phyloP scores from a whole-genome alignment of 169 alveolate species.

The Plasmodium gallinaceum region DNA sequence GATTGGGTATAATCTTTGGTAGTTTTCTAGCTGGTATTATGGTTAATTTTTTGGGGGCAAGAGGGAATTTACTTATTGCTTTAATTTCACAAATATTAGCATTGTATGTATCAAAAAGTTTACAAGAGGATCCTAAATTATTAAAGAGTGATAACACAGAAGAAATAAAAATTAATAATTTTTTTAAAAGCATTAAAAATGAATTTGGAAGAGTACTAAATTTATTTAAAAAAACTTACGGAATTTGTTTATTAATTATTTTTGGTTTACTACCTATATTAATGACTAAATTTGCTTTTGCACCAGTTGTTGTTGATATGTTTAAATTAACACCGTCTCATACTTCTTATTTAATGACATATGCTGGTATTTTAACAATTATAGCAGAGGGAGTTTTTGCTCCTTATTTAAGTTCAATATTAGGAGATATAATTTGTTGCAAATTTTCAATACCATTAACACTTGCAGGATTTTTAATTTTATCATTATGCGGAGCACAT shows the following conservation, averaged over 20 bases:
- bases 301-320: slow-evolving; percentile 71
- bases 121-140: slow-evolving; percentile 50
- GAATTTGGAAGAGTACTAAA: slow-evolving; percentile 42
- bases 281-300: slow-evolving; percentile 69
- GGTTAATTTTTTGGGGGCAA: slow-evolving; percentile 46
- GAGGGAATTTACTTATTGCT: slow-evolving; percentile 59
- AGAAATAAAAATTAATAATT: slow-evolving; percentile 25
- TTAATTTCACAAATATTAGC: slow-evolving; percentile 42
- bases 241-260: slow-evolving; percentile 55
- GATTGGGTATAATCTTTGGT: slow-evolving; percentile 46
- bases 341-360: slow-evolving; percentile 64
- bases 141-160: slow-evolving; percentile 15
- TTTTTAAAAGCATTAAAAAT: slow-evolving; percentile 20
- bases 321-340: slow-evolving; percentile 70
- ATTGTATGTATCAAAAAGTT: slow-evolving; percentile 32
- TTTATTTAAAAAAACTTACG: slow-evolving; percentile 54
- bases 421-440: slow-evolving; percentile 67
- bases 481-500: slow-evolving; percentile 67
- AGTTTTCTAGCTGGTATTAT: slow-evolving; percentile 47
- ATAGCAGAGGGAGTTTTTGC: slow-evolving; percentile 65
- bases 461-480: slow-evolving; percentile 39
- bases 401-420: slow-evolving; percentile 44
- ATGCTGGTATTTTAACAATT: slow-evolving; percentile 60
- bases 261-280: slow-evolving; percentile 63
- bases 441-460: slow-evolving; percentile 58